A percentile compares a stretch with the other conserved stretches of the same genome.
Evolutionary conservation across 176 grass and related monocot species (phyloP).

Genomic region (Melocanna baccifera): DNA sequence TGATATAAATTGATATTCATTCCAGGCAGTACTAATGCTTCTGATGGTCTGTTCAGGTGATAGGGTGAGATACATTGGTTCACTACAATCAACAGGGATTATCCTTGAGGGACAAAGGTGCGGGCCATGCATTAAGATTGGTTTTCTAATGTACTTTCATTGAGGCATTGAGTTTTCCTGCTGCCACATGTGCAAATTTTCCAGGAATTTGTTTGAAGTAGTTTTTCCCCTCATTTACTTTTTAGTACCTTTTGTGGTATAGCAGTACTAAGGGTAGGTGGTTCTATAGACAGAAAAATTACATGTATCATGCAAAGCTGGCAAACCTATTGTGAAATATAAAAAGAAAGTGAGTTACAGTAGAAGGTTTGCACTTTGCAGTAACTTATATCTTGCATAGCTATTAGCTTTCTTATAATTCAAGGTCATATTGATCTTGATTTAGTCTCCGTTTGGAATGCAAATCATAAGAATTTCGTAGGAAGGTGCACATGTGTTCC

Average conservation of each 20-base stretch:
- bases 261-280: neutral
- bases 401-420: neutral
- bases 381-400: neutral
- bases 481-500: neutral
- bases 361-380: neutral
- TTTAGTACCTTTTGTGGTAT: neutral
- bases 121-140: conserved; percentile 11
- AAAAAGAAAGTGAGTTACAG: neutral
- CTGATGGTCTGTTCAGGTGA: conserved; percentile 65
- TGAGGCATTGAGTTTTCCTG: neutral
- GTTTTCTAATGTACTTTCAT: conserved; percentile 1
- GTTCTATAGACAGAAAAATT: neutral
- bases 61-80: conserved; percentile 84
- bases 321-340: neutral
- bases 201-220: neutral
- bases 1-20: conserved; percentile 16
- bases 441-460: neutral
- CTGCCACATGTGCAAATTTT: neutral
- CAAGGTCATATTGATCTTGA: neutral
- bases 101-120: conserved; percentile 50
- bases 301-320: neutral
- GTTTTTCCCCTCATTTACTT: neutral
- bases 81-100: conserved; percentile 18
- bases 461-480: neutral
- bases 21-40: conserved; percentile 23